phyloP scores from a whole-genome alignment of 768 basidiomycete species.

The Macrocybe gigantea region DNA sequence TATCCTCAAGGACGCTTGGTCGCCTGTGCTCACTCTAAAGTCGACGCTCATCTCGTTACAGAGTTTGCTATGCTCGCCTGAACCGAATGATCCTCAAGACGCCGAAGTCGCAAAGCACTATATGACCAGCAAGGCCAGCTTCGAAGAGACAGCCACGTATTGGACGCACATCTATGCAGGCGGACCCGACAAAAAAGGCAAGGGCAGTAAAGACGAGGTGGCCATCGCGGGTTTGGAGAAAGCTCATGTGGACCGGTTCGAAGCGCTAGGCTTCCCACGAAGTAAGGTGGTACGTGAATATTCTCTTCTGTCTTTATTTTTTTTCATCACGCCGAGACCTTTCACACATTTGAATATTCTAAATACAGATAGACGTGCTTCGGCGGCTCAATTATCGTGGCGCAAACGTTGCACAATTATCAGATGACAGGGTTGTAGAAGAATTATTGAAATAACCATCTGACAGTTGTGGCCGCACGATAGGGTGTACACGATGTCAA shows the following conservation, averaged over 20 bases:
- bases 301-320: constrained; percentile 1
- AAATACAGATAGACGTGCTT: constrained; percentile 75
- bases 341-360: background rate
- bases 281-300: constrained; percentile 71
- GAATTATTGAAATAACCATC: constrained; percentile 61
- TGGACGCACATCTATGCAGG: constrained; percentile 94
- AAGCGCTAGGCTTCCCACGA: constrained; percentile 75
- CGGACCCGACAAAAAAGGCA: constrained; percentile 47
- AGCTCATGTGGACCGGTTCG: constrained; percentile 81
- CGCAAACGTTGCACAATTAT: constrained; percentile 70
- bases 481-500: too few relatives aligned
- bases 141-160: constrained; percentile 88
- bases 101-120: constrained; percentile 98
- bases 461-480: too few relatives aligned
- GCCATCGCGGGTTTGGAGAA: constrained; percentile 80
- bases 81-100: constrained; percentile 96
- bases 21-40: constrained; percentile 91
- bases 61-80: constrained; percentile 87
- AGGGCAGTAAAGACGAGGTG: constrained; percentile 50
- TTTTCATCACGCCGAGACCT: background rate
- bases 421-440: constrained; percentile 81
- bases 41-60: constrained; percentile 94
- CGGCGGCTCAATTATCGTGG: constrained; percentile 85
- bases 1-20: constrained; percentile 88
- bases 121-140: constrained; percentile 79